Percentiles rank a stretch among this genome's conserved stretches.
Evolutionary conservation across 2,329 filamentous ascomycete genomes (phyloP).

Genomic region (Plenodomus biglobosus): DNA sequence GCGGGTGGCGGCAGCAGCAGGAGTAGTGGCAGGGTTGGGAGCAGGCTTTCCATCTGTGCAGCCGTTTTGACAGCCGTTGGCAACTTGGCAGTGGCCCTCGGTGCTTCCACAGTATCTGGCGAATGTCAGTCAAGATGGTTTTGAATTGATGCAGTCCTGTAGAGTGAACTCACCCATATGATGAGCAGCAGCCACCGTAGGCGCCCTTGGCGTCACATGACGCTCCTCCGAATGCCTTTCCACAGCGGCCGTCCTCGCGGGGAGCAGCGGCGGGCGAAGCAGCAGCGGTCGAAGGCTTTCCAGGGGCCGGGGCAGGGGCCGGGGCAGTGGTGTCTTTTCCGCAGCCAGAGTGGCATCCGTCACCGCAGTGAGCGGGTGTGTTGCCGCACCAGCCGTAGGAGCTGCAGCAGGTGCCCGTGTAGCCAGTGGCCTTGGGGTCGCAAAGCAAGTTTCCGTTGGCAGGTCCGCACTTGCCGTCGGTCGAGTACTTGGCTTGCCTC

Average conservation of each 20-base stretch:
- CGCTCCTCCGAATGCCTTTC: constrained; percentile 44
- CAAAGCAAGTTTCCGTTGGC: constrained; percentile 45
- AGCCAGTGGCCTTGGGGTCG: constrained; percentile 49
- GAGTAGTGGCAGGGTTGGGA: constrained; percentile 7
- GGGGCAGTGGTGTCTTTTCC: constrained; percentile 18
- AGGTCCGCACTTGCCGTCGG: constrained; percentile 46
- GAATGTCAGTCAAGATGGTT: constrained; percentile 9
- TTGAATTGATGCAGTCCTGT: too few species aligned
- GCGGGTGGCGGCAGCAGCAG: constrained; percentile 22
- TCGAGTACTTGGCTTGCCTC: constrained; percentile 40
- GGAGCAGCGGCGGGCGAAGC: constrained; percentile 13
- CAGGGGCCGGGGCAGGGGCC: constrained; percentile 4
- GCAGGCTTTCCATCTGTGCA: constrained; percentile 31
- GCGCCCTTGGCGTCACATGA: constrained; percentile 45
- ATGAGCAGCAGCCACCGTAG: constrained; percentile 47
- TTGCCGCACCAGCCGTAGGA: constrained; percentile 50
- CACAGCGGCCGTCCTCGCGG: constrained; percentile 45
- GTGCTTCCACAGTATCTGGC: constrained; percentile 42
- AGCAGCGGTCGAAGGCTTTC: constrained; percentile 9
- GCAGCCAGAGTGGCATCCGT: constrained; percentile 46
- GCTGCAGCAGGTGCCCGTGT: constrained; percentile 52
- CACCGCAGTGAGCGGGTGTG: constrained; percentile 44
- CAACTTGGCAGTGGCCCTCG: constrained; percentile 41
- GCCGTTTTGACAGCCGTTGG: constrained; percentile 46
- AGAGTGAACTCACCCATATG: constrained; percentile 20